Percentiles rank a stretch among this genome's conserved stretches.
These are phyloP conservation scores for Cryphonectria japonica DNA, from an alignment of 2,329 filamentous ascomycete genomes.

Conservation along the genomic window DNA sequence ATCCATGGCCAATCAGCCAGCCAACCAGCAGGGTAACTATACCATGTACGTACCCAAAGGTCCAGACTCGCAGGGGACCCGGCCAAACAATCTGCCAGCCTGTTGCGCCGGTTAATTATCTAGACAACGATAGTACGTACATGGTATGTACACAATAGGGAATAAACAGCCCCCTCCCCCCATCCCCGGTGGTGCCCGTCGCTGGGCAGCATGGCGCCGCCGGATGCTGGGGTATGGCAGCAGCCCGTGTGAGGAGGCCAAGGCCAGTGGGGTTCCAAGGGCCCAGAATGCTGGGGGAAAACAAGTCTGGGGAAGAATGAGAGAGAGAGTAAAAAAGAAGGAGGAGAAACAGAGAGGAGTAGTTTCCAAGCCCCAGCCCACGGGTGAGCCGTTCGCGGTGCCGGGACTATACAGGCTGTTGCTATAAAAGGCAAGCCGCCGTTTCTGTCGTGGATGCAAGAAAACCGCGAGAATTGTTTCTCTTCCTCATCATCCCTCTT, in stretches of 20 bases:
- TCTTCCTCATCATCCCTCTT: not conserved
- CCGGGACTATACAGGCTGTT: not conserved
- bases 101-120: not conserved
- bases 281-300: not conserved
- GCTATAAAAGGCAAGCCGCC: conserved; percentile 13
- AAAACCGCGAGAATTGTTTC: not conserved
- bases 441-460: not conserved
- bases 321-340: not conserved
- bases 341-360: not conserved
- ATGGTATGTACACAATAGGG: not conserved
- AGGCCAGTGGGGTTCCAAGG: not conserved
- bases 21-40: no score
- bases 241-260: not conserved
- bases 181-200: not conserved
- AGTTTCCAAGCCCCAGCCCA: conserved; percentile 10
- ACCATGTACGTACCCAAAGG: not conserved
- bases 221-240: not conserved
- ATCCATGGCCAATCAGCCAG: not conserved
- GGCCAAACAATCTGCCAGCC: not conserved
- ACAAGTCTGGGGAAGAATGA: not conserved
- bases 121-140: not conserved
- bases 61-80: conserved; percentile 4
- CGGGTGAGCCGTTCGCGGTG: conserved; percentile 2
- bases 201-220: not conserved
- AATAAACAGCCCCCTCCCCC: not conserved